Base-by-base conservation (phyloP, 495 filamentous ascomycete species). In the Aspergillus biplanus region DNA sequence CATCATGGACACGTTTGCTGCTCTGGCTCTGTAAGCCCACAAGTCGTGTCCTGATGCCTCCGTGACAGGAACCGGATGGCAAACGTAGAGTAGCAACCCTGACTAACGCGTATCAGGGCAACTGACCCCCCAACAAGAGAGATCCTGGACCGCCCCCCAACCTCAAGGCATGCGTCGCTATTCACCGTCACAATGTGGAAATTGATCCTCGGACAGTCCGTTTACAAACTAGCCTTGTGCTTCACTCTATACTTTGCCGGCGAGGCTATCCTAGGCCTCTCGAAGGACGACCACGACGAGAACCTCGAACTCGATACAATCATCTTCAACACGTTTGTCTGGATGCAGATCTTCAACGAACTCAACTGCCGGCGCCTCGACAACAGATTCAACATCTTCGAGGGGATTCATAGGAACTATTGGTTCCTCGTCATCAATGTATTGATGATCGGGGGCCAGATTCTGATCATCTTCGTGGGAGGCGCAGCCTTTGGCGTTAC, bases 321-420 rank as follows among this genome's bases (percentile, higher is more conserved):
- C 50, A 89, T 97, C 6, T 97, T 97, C 84, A 97, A 97, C 78
- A 91, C 91, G 4, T 96, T 96, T 58, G 92, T 96, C 18, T 96
- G 92, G 92, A 95, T 96, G 92, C 92, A 96, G 65, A 93, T 96
- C 65, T 96, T 96, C 80, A 96, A 96, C 74, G 89, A 94, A 71
- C 93, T 92, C 86, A 96, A 95, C 81, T 93, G 92, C 75, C 90
- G 92, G 47, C 90, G 92, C 21, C 80, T 96, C 27, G 92, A 96
- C 74, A 96, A 96, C 76, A 82, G 88, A n/a, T 86, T 94, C 80
- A 96, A 96, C 76, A 92, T 96, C 49, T 92, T 96, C 68, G 91
- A 93, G 73, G 91, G 91, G 50, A 83, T 95, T 59, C 79, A 80
- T 63, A 78, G 82, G 47, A 96, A 96, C 73, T 87, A 82, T 72